phyloP scores from a whole-genome alignment of 2,329 filamentous ascomycete species.

The Pseudogymnoascus sp. region DNA sequence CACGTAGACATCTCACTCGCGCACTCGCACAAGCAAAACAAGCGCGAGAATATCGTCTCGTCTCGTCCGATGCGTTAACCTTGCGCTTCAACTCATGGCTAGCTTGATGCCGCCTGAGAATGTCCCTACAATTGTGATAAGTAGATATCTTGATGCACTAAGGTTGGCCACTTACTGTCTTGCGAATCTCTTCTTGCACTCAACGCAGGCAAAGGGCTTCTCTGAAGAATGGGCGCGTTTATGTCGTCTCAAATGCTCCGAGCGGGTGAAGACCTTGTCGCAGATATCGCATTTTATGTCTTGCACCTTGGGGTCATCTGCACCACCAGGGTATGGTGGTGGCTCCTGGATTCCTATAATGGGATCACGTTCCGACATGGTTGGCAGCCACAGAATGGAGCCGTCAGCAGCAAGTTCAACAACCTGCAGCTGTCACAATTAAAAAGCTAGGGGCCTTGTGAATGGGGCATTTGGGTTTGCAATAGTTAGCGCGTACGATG shows the following conservation, averaged over 20 bases:
- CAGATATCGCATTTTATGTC: constrained; percentile 11
- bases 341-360: background rate
- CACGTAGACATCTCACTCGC: constrained; percentile 2
- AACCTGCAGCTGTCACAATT: background rate
- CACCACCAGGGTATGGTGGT: background rate
- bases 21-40: constrained; percentile 11
- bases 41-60: constrained; percentile 1
- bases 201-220: constrained; percentile 28
- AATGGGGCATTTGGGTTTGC: background rate
- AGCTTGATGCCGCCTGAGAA: constrained; percentile 11
- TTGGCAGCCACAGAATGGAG: background rate
- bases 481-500: background rate
- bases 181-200: constrained; percentile 11
- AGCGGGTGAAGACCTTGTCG: constrained; percentile 39
- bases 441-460: background rate
- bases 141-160: background rate
- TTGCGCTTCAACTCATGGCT: constrained; percentile 10
- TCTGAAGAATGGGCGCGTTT: constrained; percentile 50
- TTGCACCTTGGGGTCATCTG: background rate
- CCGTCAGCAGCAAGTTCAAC: background rate
- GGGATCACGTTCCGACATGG: constrained; percentile 4
- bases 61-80: constrained; percentile 1
- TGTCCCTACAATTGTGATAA: constrained; percentile 2
- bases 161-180: background rate
- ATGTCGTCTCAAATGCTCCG: constrained; percentile 47